Conservation (phyloP, 2,329 filamentous ascomycete genomes). For the Monosporascus ibericus region DNA sequence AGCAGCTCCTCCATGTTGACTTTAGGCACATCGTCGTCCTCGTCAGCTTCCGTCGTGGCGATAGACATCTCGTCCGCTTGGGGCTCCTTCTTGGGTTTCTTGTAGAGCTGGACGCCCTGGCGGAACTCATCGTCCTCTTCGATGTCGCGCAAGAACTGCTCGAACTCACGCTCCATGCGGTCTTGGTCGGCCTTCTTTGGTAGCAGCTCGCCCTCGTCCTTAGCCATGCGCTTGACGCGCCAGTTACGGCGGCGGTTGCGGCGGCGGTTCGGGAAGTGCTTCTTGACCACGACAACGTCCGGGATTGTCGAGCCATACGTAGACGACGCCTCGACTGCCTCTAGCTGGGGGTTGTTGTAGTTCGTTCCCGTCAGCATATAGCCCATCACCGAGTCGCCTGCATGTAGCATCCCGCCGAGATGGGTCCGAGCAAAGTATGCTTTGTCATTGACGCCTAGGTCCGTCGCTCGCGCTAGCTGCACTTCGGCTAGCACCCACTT, state of each 20-base stretch:
- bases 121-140: slow-evolving; percentile 91
- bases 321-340: slow-evolving; percentile 66
- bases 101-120: slow-evolving; percentile 80
- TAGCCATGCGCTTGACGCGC: slow-evolving; percentile 89
- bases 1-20: slow-evolving; percentile 77
- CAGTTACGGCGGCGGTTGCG: slow-evolving; percentile 83
- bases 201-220: slow-evolving; percentile 81
- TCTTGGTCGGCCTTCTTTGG: slow-evolving; percentile 85
- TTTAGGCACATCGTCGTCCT: slow-evolving; percentile 60
- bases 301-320: slow-evolving; percentile 75
- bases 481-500: slow-evolving; percentile 81
- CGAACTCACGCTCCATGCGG: slow-evolving; percentile 86
- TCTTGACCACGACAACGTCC: slow-evolving; percentile 94
- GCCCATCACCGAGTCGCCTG: slow-evolving; percentile 91
- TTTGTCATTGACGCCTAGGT: slow-evolving; percentile 78
- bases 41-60: slow-evolving; percentile 52
- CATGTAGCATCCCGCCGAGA: slow-evolving; percentile 75
- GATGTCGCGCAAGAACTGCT: slow-evolving; percentile 93
- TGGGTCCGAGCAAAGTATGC: slow-evolving; percentile 91
- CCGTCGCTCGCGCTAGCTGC: slow-evolving; percentile 79
- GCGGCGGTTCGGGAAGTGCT: slow-evolving; percentile 76
- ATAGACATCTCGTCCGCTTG: slow-evolving; percentile 62
- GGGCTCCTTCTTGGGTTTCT: slow-evolving; percentile 48
- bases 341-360: slow-evolving; percentile 27
- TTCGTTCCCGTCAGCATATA: slow-evolving; percentile 72